Evolutionary conservation across 139 green algal species (phyloP).

Genomic region (Volvox africanus): DNA sequence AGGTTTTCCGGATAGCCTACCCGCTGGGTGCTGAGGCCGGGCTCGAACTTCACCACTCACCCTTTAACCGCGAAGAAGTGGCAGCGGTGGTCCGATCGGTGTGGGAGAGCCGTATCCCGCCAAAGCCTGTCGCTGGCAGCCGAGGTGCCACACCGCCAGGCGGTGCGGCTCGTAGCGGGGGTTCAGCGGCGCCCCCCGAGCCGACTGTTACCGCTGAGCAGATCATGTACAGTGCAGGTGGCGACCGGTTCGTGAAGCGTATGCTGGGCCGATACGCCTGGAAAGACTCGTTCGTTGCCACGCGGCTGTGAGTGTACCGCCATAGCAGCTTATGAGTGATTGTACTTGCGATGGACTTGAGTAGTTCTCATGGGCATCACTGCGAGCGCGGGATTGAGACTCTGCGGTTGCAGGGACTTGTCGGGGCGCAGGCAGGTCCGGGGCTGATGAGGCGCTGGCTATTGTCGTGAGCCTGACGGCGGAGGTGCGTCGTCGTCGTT

Average conservation of each 20-base stretch:
- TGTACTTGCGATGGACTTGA: not conserved
- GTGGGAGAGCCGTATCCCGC: conserved; percentile 45
- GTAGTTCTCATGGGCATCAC: no score
- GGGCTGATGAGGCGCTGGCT: no score
- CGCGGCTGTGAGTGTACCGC: conserved; percentile 11
- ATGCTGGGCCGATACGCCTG: conserved; percentile 65
- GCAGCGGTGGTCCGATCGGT: conserved; percentile 39
- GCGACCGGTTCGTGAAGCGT: conserved; percentile 63
- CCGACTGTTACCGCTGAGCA: conserved; percentile 61
- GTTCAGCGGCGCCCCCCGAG: not conserved
- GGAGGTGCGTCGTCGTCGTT: no score
- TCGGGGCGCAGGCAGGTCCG: no score
- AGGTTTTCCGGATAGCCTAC: conserved; percentile 61
- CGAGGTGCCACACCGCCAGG: not conserved
- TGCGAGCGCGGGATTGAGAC: no score
- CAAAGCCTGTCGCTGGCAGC: not conserved
- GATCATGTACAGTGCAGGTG: conserved; percentile 64
- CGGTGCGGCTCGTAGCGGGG: not conserved
- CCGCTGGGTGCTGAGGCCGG: conserved; percentile 53
- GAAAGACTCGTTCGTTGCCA: conserved; percentile 65
- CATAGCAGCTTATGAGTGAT: not conserved
- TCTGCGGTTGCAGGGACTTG: no score
- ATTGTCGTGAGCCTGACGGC: no score
- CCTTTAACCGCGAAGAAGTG: conserved; percentile 50
- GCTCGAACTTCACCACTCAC: conserved; percentile 36